Evolutionary conservation across 1,284 basidiomycete species (phyloP).

Genomic region (Termitomyces sp.): DNA sequence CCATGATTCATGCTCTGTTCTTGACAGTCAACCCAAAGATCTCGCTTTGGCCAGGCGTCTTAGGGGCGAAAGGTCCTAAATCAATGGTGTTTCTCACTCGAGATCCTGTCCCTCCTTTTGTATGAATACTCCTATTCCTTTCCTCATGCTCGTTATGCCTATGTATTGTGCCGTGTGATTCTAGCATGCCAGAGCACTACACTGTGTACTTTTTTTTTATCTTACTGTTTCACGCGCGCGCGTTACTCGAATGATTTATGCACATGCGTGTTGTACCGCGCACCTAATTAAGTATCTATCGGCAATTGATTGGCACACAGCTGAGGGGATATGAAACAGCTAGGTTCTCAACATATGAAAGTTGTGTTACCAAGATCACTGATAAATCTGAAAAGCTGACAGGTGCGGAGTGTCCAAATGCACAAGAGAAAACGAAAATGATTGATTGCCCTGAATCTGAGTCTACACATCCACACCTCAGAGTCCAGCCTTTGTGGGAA

Average conservation of each 20-base stretch:
- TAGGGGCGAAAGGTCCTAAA: slow-evolving; percentile 83
- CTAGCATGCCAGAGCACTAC: slow-evolving; percentile 11
- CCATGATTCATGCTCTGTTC: slow-evolving; percentile 14
- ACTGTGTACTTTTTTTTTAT: slow-evolving; percentile 16
- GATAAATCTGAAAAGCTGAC: not conserved
- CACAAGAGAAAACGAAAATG: not conserved
- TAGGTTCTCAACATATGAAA: not conserved
- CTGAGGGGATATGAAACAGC: not conserved
- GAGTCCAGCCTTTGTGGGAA: slow-evolving; percentile 21
- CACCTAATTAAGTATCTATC: not conserved
- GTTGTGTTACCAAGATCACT: not conserved
- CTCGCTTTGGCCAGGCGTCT: slow-evolving; percentile 86
- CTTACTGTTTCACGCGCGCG: slow-evolving; percentile 9
- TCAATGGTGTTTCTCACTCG: not conserved
- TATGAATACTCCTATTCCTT: slow-evolving; percentile 1
- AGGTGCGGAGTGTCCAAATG: not conserved
- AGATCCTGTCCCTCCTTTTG: not conserved
- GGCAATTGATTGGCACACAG: not conserved
- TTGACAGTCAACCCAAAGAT: slow-evolving; percentile 73
- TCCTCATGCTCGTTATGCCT: slow-evolving; percentile 3
- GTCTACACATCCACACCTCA: not conserved
- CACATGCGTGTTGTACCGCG: slow-evolving; percentile 1
- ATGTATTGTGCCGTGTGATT: slow-evolving; percentile 14
- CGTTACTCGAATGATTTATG: slow-evolving; percentile 9
- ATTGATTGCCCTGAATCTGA: not conserved